A percentile compares a stretch with the other conserved stretches of the same genome.
These are phyloP conservation scores for Backusella liffmaniae DNA, from an alignment of 192 early-diverging fungal genomes.

Conservation along the genomic window DNA sequence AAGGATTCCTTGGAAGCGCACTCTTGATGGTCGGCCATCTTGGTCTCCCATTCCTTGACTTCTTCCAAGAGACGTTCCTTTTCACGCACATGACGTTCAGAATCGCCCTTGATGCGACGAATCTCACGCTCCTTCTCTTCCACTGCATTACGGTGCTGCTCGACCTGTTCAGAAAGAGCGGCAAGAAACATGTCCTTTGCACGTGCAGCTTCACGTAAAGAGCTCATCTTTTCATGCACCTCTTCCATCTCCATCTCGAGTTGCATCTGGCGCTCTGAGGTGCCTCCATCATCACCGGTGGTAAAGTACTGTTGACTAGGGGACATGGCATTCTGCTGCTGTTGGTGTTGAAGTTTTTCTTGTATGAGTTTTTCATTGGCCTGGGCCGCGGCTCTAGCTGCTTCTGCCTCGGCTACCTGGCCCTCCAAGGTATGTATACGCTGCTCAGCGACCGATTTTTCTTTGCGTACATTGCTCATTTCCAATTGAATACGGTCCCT, in stretches of 20 bases:
- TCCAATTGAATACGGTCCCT: constrained; percentile 34
- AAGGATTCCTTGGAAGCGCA: constrained; percentile 22
- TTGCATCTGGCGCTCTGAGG: constrained; percentile 19
- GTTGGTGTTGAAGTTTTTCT: not conserved
- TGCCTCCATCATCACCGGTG: not conserved
- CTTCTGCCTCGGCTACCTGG: constrained; percentile 27
- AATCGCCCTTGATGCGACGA: constrained; percentile 25
- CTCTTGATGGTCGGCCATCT: constrained; percentile 14
- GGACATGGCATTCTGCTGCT: not conserved
- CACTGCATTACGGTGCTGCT: constrained; percentile 29
- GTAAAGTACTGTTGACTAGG: constrained; percentile 3
- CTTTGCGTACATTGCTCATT: constrained; percentile 33
- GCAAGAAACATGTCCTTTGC: constrained; percentile 42
- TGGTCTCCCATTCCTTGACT: constrained; percentile 23
- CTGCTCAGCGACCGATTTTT: constrained; percentile 40
- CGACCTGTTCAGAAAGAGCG: constrained; percentile 37
- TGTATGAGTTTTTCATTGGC: not conserved
- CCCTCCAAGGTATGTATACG: constrained; percentile 41
- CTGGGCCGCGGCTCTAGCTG: constrained; percentile 32
- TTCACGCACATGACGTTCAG: constrained; percentile 27
- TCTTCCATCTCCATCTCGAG: constrained; percentile 39
- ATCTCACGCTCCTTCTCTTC: constrained; percentile 42
- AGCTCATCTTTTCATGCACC: constrained; percentile 39
- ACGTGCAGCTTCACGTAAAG: constrained; percentile 34
- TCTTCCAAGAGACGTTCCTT: constrained; percentile 30